phyloP scores from a whole-genome alignment of 352 stramenopile species.

The Pythium sp. region DNA sequence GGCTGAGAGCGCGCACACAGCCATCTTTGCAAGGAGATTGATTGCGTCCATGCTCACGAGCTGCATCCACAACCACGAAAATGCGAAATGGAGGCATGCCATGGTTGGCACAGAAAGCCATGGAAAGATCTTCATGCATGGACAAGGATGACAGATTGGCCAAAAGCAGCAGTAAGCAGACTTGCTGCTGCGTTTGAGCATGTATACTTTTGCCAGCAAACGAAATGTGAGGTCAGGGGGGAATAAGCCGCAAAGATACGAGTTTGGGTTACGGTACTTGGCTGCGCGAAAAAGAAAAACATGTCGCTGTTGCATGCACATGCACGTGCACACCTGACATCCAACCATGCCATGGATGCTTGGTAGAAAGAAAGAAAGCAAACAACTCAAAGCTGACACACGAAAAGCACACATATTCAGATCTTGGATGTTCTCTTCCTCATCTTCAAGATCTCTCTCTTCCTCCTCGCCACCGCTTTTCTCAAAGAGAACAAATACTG shows the following conservation, averaged over 20 bases:
- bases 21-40: background rate
- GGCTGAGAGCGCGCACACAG: background rate
- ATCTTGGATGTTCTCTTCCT: background rate
- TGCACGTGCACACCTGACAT: background rate
- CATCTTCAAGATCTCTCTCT: slow-evolving; percentile 1
- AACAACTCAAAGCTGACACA: background rate
- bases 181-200: too few species aligned
- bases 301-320: background rate
- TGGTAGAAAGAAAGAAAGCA: background rate
- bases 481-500: background rate
- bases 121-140: too few species aligned
- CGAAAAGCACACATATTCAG: background rate
- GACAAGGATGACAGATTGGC: too few species aligned
- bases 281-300: background rate
- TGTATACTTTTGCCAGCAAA: background rate
- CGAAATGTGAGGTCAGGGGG: background rate
- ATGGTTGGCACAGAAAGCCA: too few species aligned
- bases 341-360: background rate
- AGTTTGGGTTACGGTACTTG: background rate
- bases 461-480: background rate
- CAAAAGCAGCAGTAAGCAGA: too few species aligned
- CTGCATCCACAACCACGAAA: background rate
- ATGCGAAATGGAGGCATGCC: too few species aligned
- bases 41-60: background rate
- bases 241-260: background rate